phyloP scores from a whole-genome alignment of 2,329 filamentous ascomycete species.

The Cladophialophora psammophila region DNA sequence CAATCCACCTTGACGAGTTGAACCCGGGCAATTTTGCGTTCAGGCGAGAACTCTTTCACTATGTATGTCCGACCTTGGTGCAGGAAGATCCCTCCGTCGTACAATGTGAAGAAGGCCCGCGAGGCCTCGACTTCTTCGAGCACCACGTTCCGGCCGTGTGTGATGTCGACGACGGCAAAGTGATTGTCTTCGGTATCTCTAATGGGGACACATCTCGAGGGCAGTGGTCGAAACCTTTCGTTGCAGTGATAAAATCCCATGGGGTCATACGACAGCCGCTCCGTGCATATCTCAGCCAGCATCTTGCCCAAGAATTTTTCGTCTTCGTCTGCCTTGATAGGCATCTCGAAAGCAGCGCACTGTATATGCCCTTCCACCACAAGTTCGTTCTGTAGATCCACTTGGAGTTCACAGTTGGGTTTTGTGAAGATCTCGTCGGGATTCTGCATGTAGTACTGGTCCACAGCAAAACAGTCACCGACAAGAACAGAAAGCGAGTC shows the following conservation, averaged over 20 bases:
- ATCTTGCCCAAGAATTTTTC: conserved; percentile 78
- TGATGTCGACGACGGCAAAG: conserved; percentile 88
- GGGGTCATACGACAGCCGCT: conserved; percentile 75
- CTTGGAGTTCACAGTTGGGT: conserved; percentile 85
- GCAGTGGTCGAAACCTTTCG: conserved; percentile 83
- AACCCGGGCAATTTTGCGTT: conserved; percentile 83
- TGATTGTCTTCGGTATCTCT: conserved; percentile 90
- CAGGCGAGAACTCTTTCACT: conserved; percentile 85
- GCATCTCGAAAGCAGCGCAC: conserved; percentile 94
- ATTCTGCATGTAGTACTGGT: conserved; percentile 97
- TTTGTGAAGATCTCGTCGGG: conserved; percentile 90
- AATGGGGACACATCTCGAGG: conserved; percentile 83
- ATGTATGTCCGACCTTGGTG: conserved; percentile 95
- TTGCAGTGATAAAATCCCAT: conserved; percentile 90
- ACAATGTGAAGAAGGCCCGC: conserved; percentile 93
- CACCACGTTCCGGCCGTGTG: conserved; percentile 80
- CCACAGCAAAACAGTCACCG: conserved; percentile 86
- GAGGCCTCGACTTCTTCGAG: conserved; percentile 96
- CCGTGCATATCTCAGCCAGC: conserved; percentile 72
- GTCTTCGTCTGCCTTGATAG: conserved; percentile 80
- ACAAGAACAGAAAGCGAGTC: conserved; percentile 91
- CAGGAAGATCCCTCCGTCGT: conserved; percentile 95
- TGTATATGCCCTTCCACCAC: conserved; percentile 93
- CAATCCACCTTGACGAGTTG: conserved; percentile 91
- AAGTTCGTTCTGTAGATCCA: conserved; percentile 90